These are phyloP conservation scores for Pleurotus giganteus DNA, from an alignment of 768 basidiomycete species.

Conservation along the genomic window DNA sequence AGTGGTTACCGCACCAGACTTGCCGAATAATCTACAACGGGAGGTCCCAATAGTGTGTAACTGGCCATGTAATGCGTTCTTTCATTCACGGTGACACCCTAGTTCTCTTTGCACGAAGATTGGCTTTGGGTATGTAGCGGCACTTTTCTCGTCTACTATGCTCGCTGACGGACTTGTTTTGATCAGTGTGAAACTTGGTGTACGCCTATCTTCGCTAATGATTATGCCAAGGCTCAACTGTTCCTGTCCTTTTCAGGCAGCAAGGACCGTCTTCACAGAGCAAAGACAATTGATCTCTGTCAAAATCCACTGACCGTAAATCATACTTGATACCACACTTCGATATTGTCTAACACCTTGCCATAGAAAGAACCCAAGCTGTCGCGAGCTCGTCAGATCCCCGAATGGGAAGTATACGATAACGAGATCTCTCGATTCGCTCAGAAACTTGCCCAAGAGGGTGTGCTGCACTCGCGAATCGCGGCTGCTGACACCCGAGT, in stretches of 20 bases:
- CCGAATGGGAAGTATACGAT: slow-evolving; percentile 97
- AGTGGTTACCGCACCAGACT: slow-evolving; percentile 48
- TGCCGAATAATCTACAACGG: slow-evolving; percentile 92
- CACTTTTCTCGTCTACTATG: not conserved
- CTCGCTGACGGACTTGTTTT: not conserved
- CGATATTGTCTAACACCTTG: slow-evolving; percentile 2
- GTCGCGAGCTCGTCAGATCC: slow-evolving; percentile 88
- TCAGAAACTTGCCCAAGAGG: slow-evolving; percentile 64
- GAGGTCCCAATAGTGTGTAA: slow-evolving; percentile 87
- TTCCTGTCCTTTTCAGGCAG: slow-evolving; percentile 49
- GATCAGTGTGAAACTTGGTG: slow-evolving; percentile 97
- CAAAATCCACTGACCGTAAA: slow-evolving; percentile 92
- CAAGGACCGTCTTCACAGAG: slow-evolving; percentile 77
- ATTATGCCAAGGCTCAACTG: not conserved
- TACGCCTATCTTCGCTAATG: slow-evolving; percentile 31
- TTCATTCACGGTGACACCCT: slow-evolving; percentile 6
- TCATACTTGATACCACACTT: slow-evolving; percentile 11
- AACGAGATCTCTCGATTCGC: slow-evolving; percentile 85
- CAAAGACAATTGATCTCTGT: slow-evolving; percentile 92
- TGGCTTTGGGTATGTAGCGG: slow-evolving; percentile 84
- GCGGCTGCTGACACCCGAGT: slow-evolving; percentile 69
- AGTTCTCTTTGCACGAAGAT: slow-evolving; percentile 88
- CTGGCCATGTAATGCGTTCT: not conserved
- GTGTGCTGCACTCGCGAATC: slow-evolving; percentile 64
- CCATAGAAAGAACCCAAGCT: slow-evolving; percentile 95